These are phyloP conservation scores for Dacryopinax primogenitus DNA, from an alignment of 768 basidiomycete genomes.

Conservation along the genomic window DNA sequence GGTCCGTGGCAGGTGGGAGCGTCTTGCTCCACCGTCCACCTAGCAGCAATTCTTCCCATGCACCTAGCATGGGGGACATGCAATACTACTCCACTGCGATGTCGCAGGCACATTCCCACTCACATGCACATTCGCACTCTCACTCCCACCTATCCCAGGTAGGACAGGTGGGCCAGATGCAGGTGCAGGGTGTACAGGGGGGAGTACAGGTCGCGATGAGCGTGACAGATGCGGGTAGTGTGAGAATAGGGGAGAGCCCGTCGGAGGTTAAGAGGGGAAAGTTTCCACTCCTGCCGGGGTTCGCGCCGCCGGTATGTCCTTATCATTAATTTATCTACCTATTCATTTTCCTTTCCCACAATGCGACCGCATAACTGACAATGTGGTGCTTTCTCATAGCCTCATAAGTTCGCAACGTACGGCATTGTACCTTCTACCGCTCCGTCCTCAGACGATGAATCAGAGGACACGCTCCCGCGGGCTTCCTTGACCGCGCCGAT, in stretches of 20 bases:
- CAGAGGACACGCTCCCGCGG: conserved; percentile 75
- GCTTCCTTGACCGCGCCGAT: conserved; percentile 81
- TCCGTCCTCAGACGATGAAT: conserved; percentile 76
- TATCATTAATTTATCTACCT: conserved; percentile 15
- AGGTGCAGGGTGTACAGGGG: not conserved
- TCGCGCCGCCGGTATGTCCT: conserved; percentile 65
- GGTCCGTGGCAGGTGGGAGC: too few species aligned
- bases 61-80: not conserved
- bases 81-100: not conserved
- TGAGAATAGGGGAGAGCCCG: not conserved
- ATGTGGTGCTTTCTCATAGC: conserved; percentile 33
- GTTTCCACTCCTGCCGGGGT: conserved; percentile 83
- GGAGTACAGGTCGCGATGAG: not conserved
- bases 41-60: not conserved
- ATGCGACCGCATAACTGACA: conserved; percentile 15
- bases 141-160: not conserved
- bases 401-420: conserved; percentile 82
- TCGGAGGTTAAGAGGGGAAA: conserved; percentile 26
- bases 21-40: not conserved
- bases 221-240: not conserved
- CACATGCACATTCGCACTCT: not conserved
- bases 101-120: not conserved
- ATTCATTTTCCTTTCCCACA: conserved; percentile 11
- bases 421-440: conserved; percentile 76
- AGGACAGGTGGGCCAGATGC: not conserved